Conservation (phyloP, 352 stramenopile genomes). For the Pythium phragmiticola region DNA sequence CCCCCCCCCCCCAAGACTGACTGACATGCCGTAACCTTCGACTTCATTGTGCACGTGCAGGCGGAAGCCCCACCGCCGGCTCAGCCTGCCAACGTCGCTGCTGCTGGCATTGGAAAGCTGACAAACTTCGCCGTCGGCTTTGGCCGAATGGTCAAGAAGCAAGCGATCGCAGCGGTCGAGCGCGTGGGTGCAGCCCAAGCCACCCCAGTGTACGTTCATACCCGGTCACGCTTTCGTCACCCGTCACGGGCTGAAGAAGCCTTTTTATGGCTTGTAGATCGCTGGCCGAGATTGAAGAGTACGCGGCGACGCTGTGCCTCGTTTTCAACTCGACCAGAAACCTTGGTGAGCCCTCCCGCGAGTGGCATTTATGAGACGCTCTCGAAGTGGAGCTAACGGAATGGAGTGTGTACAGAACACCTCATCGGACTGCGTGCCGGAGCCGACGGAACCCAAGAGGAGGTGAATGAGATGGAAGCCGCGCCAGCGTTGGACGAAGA, state of each 20-base stretch:
- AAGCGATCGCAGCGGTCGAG: conserved; percentile 79
- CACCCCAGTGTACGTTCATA: conserved; percentile 39
- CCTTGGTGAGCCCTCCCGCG: conserved; percentile 37
- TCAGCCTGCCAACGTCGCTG: conserved; percentile 22
- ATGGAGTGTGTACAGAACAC: conserved; percentile 36
- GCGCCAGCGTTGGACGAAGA: conserved; percentile 30
- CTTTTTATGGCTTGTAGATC: conserved; percentile 4
- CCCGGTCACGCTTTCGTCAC: too few species aligned
- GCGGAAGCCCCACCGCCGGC: background rate
- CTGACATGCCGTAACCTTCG: too few species aligned
- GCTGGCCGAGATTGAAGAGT: conserved; percentile 67
- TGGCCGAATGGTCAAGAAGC: conserved; percentile 83
- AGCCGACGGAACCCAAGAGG: conserved; percentile 52
- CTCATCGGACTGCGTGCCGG: conserved; percentile 51
- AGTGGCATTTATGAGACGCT: too few species aligned
- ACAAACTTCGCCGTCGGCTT: conserved; percentile 82
- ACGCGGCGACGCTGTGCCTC: conserved; percentile 63
- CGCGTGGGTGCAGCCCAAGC: conserved; percentile 59
- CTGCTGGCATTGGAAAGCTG: conserved; percentile 62
- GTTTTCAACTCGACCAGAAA: conserved; percentile 73
- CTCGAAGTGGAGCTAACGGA: too few species aligned
- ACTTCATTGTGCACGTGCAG: background rate
- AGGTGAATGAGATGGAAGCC: conserved; percentile 34
- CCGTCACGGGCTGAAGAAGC: too few species aligned
- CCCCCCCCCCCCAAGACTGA: background rate